Percentiles rank a stretch among this genome's conserved stretches.
Evolutionary conservation across 2,329 filamentous ascomycete genomes (phyloP).

Genomic region (Nothomitra cinnamomea): DNA sequence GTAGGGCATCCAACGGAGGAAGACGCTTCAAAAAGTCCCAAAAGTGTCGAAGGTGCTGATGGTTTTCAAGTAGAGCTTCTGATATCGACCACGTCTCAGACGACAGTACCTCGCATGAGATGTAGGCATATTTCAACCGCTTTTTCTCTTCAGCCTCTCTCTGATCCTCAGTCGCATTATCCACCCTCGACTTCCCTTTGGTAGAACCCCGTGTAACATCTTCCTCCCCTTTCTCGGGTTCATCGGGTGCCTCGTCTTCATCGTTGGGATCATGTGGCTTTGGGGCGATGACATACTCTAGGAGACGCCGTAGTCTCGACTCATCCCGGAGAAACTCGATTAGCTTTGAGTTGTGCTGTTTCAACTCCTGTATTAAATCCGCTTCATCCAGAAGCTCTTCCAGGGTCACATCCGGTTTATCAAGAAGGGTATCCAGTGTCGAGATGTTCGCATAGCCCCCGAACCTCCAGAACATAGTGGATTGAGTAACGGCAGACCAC

Average conservation of each 20-base stretch:
- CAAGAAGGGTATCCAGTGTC: slow-evolving; percentile 88
- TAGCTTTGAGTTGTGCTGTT: slow-evolving; percentile 94
- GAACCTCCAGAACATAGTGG: slow-evolving; percentile 98
- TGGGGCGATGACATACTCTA: slow-evolving; percentile 82
- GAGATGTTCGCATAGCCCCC: slow-evolving; percentile 97
- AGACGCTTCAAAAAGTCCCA: slow-evolving; percentile 78
- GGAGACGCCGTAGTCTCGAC: slow-evolving; percentile 62
- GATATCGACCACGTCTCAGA: slow-evolving; percentile 96
- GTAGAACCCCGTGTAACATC: slow-evolving; percentile 13
- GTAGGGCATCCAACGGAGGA: slow-evolving; percentile 77
- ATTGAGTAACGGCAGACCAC: slow-evolving; percentile 15
- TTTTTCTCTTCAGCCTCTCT: slow-evolving; percentile 72
- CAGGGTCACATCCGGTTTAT: slow-evolving; percentile 84
- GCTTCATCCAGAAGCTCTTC: slow-evolving; percentile 93
- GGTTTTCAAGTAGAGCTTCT: slow-evolving; percentile 78
- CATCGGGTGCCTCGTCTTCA: slow-evolving; percentile 31
- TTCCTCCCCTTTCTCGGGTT: slow-evolving; percentile 23
- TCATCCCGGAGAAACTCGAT: slow-evolving; percentile 91
- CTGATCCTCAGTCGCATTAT: slow-evolving; percentile 18
- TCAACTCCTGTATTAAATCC: slow-evolving; percentile 92
- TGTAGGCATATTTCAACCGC: slow-evolving; percentile 83
- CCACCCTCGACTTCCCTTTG: slow-evolving; percentile 17
- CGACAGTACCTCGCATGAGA: slow-evolving; percentile 82
- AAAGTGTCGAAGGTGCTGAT: slow-evolving; percentile 60
- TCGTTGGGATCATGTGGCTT: slow-evolving; percentile 37